These are phyloP conservation scores for Phylloporus sp. DNA, from an alignment of 1,284 basidiomycete genomes.

Conservation along the genomic window DNA sequence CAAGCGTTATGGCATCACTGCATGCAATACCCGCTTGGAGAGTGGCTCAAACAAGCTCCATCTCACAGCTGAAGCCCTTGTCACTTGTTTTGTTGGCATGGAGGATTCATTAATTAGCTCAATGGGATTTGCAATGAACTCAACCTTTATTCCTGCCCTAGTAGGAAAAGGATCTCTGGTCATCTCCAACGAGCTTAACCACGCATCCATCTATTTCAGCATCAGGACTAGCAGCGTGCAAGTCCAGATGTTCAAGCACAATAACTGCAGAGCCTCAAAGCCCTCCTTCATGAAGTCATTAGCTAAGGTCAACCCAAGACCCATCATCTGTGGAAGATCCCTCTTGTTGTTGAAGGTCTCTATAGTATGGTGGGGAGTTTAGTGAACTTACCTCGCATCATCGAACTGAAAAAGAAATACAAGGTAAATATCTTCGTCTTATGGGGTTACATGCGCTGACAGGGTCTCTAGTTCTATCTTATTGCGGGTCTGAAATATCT, in stretches of 20 bases:
- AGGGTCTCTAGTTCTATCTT: conserved; percentile 81
- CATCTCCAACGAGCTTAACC: conserved; percentile 98
- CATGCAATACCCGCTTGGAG: conserved; percentile 83
- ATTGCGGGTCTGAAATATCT: conserved; percentile 85
- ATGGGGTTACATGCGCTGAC: conserved; percentile 16
- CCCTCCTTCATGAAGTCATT: conserved; percentile 88
- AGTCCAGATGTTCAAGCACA: conserved; percentile 97
- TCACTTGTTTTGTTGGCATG: conserved; percentile 89
- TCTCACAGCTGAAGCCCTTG: conserved; percentile 82
- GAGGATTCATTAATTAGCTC: conserved; percentile 91
- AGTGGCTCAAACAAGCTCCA: conserved; percentile 90
- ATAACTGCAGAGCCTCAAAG: conserved; percentile 88
- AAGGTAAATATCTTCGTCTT: conserved; percentile 68
- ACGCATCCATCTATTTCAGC: conserved; percentile 94
- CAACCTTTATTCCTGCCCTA: conserved; percentile 92
- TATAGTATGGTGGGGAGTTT: conserved; percentile 99
- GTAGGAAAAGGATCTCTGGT: conserved; percentile 93
- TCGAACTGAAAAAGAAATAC: conserved; percentile 94
- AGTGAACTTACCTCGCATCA: conserved; percentile 82
- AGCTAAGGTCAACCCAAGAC: conserved; percentile 98
- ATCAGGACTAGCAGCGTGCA: conserved; percentile 89
- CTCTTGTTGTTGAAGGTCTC: conserved; percentile 93
- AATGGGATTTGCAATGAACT: conserved; percentile 99
- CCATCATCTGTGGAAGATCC: conserved; percentile 97
- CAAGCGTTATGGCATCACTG: conserved; percentile 80